Conservation (phyloP, 2,329 filamentous ascomycete genomes). For the Verticillium nubilum region DNA sequence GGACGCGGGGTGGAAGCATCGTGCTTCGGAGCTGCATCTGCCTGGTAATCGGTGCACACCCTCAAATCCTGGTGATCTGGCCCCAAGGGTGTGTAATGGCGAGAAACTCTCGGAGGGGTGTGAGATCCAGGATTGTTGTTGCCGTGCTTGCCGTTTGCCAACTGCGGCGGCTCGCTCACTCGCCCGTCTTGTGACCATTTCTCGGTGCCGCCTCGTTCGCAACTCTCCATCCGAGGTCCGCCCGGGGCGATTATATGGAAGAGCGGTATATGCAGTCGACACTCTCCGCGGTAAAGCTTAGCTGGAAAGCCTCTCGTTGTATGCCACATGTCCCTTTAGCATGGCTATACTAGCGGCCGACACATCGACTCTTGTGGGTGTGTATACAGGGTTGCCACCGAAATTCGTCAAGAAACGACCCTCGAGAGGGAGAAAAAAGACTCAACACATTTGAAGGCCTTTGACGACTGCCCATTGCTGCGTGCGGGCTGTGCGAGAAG, state of each 20-base stretch:
- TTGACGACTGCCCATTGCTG: neutral
- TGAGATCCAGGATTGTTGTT: neutral
- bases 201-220: neutral
- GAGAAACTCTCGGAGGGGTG: neutral
- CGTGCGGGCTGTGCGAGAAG: neutral
- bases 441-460: too few species aligned
- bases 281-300: neutral
- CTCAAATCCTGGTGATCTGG: neutral
- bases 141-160: neutral
- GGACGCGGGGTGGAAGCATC: neutral
- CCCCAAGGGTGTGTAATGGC: neutral
- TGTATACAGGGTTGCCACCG: too few species aligned
- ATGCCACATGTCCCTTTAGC: neutral
- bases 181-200: neutral
- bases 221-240: neutral
- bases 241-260: neutral
- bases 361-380: neutral
- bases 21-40: neutral
- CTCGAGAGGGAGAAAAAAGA: too few species aligned
- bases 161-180: neutral
- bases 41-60: neutral
- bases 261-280: neutral
- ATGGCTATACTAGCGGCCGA: neutral
- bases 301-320: neutral
- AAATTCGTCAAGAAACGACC: too few species aligned